Evolutionary conservation across 768 basidiomycete genomes (phyloP).

Genomic region (Pleurotus giganteus): DNA sequence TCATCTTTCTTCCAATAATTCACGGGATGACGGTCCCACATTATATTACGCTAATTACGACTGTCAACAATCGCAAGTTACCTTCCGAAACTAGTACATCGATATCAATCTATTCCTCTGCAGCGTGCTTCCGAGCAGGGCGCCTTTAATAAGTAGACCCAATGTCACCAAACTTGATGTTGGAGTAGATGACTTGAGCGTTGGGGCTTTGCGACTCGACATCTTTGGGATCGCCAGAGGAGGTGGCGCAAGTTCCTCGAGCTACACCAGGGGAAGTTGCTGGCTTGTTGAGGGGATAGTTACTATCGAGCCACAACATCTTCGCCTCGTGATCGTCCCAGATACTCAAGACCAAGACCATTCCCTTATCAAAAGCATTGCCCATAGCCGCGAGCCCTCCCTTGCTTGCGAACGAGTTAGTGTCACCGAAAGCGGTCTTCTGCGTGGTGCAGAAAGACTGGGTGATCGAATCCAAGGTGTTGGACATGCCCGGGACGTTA

Average conservation of each 20-base stretch:
- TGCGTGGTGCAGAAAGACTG: constrained; percentile 36
- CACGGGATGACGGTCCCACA: no score
- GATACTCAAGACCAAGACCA: constrained; percentile 35
- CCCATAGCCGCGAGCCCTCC: constrained; percentile 29
- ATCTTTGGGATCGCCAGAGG: constrained; percentile 32
- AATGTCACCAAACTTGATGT: constrained; percentile 40
- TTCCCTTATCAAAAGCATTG: constrained; percentile 29
- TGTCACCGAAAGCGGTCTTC: constrained; percentile 34
- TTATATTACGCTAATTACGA: no score
- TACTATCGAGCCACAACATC: constrained; percentile 41
- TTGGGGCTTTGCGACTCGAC: constrained; percentile 29
- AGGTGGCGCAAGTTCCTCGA: constrained; percentile 37
- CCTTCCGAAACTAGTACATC: no score
- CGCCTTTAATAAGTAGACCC: constrained; percentile 27
- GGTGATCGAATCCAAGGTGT: constrained; percentile 36
- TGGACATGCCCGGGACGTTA: constrained; percentile 29
- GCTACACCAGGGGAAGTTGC: constrained; percentile 26
- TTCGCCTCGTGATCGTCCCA: constrained; percentile 39
- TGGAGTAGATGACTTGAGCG: constrained; percentile 35
- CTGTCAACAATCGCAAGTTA: no score
- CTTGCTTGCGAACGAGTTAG: constrained; percentile 30
- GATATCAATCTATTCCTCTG: no score
- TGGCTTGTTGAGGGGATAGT: constrained; percentile 24
- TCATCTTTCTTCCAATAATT: no score
- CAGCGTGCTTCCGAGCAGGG: no score